Evolutionary conservation across 2,329 filamentous ascomycete genomes (phyloP).

Genomic region (Cyphellophora europaea): DNA sequence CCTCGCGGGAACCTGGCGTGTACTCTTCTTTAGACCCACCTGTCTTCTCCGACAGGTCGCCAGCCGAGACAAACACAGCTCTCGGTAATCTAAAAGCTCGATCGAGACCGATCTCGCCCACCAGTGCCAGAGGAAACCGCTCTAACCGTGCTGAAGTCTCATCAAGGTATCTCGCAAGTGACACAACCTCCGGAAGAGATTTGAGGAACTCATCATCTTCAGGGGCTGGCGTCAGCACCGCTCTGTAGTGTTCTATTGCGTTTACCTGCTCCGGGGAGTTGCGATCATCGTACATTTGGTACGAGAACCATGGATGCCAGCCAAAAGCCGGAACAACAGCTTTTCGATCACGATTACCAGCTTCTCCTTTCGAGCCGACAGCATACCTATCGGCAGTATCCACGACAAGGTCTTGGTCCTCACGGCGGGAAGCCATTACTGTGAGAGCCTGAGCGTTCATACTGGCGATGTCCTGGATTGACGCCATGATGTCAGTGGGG

Average conservation of each 20-base stretch:
- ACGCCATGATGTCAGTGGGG: conserved; percentile 55
- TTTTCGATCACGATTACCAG: conserved; percentile 23
- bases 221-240: conserved; percentile 39
- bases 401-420: conserved; percentile 53
- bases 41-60: conserved; percentile 25
- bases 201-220: conserved; percentile 40
- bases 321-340: conserved; percentile 54
- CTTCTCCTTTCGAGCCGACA: conserved; percentile 4
- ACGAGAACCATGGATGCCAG: conserved; percentile 61
- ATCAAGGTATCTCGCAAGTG: conserved; percentile 42
- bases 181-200: conserved; percentile 43
- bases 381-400: conserved; percentile 31
- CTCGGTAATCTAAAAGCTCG: conserved; percentile 51
- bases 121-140: conserved; percentile 44
- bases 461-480: conserved; percentile 40
- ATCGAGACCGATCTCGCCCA: conserved; percentile 56
- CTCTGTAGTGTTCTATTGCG: conserved; percentile 43
- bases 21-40: conserved; percentile 27
- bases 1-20: conserved; percentile 53
- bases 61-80: conserved; percentile 30
- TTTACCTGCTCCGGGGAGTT: conserved; percentile 14
- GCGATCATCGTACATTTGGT: conserved; percentile 46
- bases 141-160: conserved; percentile 40
- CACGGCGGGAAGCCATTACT: conserved; percentile 52
- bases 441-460: conserved; percentile 53